Evolutionary conservation across 2,329 filamentous ascomycete species (phyloP).

Genomic region (Neofusicoccum parvum): DNA sequence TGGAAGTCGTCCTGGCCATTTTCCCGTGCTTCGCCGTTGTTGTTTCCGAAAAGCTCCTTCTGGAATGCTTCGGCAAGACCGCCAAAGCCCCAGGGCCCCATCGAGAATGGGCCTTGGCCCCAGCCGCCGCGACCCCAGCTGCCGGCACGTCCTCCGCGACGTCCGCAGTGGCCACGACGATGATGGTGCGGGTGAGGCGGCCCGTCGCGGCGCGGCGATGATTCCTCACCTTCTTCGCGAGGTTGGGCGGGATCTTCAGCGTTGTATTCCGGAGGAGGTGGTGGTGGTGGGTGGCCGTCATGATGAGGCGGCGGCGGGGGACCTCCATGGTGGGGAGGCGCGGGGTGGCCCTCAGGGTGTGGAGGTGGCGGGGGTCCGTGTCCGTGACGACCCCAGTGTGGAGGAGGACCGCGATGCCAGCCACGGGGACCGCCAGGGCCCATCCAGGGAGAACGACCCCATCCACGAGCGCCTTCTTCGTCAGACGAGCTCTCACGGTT

Average conservation of each 20-base stretch:
- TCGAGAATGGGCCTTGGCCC: constrained; percentile 31
- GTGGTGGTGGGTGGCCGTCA: constrained; percentile 25
- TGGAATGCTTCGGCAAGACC: constrained; percentile 29
- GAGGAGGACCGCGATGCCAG: constrained; percentile 26
- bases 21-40: constrained; percentile 25
- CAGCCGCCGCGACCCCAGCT: constrained; percentile 26
- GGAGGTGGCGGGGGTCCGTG: constrained; percentile 22
- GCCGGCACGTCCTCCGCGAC: constrained; percentile 14
- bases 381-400: constrained; percentile 26
- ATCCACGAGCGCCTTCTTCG: constrained; percentile 35
- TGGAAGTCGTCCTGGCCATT: constrained; percentile 49
- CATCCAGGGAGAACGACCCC: constrained; percentile 34
- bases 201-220: constrained; percentile 23
- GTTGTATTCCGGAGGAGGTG: constrained; percentile 1
- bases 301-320: constrained; percentile 23
- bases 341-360: constrained; percentile 25
- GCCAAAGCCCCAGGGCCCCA: constrained; percentile 30
- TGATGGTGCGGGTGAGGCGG: constrained; percentile 17
- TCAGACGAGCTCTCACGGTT: constrained; percentile 28
- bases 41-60: constrained; percentile 39
- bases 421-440: constrained; percentile 25
- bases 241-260: constrained; percentile 17
- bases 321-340: constrained; percentile 16
- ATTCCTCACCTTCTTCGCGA: constrained; percentile 24
- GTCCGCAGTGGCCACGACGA: constrained; percentile 2